Conservation (phyloP, 1,284 basidiomycete species). For the Ustilago lituana region DNA sequence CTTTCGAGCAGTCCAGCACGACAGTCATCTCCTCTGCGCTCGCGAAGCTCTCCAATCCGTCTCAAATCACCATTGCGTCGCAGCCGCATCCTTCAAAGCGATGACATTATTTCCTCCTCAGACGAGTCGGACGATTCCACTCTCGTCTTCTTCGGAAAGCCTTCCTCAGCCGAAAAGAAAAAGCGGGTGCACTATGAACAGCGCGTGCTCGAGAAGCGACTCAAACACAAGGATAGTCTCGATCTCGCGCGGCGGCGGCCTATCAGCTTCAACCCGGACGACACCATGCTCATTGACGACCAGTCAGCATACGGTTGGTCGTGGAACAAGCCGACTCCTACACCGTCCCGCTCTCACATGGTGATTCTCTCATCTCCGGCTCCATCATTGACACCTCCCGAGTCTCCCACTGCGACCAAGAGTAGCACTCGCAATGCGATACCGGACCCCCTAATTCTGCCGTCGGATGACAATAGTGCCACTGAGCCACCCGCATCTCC, state of each 20-base stretch:
- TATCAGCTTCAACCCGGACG: constrained; percentile 49
- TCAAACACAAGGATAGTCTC: constrained; percentile 50
- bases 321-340: constrained; percentile 21
- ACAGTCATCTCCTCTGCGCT: constrained; percentile 15
- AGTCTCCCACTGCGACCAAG: constrained; percentile 17
- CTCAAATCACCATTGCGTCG: constrained; percentile 19
- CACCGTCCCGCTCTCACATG: constrained; percentile 1
- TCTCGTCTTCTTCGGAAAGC: constrained; percentile 50
- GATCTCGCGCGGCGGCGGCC: constrained; percentile 38
- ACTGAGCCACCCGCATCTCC: background rate
- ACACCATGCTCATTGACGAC: constrained; percentile 45
- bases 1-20: constrained; percentile 8
- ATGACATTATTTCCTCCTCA: constrained; percentile 26
- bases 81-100: background rate
- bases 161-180: constrained; percentile 45
- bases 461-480: background rate
- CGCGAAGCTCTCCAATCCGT: constrained; percentile 20
- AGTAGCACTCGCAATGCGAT: constrained; percentile 9
- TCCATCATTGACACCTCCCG: background rate
- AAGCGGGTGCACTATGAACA: constrained; percentile 49
- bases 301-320: constrained; percentile 23
- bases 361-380: constrained; percentile 10
- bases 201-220: constrained; percentile 37
- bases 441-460: background rate
- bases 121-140: constrained; percentile 41